A percentile compares a stretch with the other conserved stretches of the same genome.
Conservation (phyloP, 108 stramenopile species). For the Chaetoceros muelleri region DNA sequence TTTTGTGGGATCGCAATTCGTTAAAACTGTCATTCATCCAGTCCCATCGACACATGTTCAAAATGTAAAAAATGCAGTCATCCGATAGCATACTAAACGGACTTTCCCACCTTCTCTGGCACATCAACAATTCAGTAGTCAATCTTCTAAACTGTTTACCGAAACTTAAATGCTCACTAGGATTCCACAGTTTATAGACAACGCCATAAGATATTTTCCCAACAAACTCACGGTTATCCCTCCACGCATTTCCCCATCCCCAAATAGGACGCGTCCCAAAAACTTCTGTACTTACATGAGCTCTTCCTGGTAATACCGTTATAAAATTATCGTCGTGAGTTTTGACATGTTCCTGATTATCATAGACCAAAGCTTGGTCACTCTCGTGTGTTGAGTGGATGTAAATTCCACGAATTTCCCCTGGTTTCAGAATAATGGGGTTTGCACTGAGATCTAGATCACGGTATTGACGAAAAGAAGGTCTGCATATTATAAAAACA, state of each 20-base stretch:
- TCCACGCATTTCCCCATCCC: conserved; percentile 80
- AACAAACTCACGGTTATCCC: conserved; percentile 75
- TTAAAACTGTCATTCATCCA: conserved; percentile 57
- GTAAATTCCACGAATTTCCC: conserved; percentile 59
- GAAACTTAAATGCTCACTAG: conserved; percentile 36
- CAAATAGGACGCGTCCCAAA: conserved; percentile 61
- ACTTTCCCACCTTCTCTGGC: conserved; percentile 57
- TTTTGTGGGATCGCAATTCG: conserved; percentile 21
- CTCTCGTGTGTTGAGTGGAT: conserved; percentile 64
- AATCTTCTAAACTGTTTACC: conserved; percentile 43
- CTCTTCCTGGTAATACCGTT: conserved; percentile 57
- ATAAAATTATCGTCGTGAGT: conserved; percentile 65
- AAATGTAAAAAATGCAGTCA: conserved; percentile 76
- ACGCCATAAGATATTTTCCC: conserved; percentile 66
- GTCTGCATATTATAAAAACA: background rate
- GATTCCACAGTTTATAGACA: conserved; percentile 76
- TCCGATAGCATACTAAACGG: conserved; percentile 58
- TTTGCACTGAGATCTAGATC: conserved; percentile 41
- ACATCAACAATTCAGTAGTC: conserved; percentile 41
- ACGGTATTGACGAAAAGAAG: conserved; percentile 37
- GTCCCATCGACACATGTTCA: conserved; percentile 85
- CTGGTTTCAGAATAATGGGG: conserved; percentile 60
- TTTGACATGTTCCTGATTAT: conserved; percentile 32
- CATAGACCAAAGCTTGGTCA: conserved; percentile 79
- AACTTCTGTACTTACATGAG: conserved; percentile 53